Evolutionary conservation across 352 stramenopile species (phyloP).

Genomic region (Globisporangium iwayamae): DNA sequence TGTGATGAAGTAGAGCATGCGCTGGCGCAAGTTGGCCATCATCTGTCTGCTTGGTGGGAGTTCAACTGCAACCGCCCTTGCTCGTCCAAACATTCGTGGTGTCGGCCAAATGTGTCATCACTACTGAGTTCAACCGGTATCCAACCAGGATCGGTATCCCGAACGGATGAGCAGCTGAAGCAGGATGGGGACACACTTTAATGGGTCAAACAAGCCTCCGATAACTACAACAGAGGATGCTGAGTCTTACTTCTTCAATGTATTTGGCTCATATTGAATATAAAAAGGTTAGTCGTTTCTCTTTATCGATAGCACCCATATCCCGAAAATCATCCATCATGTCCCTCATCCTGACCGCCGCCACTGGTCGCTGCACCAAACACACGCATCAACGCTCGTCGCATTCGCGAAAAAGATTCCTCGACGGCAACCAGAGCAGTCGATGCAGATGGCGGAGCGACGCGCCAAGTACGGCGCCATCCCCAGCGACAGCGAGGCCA

Average conservation of each 20-base stretch:
- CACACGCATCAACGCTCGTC: background rate
- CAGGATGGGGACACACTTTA: background rate
- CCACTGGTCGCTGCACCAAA: conserved; percentile 6
- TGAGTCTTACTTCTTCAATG: background rate
- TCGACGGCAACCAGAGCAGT: conserved; percentile 6
- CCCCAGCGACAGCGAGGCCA: conserved; percentile 31
- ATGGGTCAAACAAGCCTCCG: background rate
- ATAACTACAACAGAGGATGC: background rate
- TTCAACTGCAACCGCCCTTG: background rate
- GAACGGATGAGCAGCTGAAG: background rate
- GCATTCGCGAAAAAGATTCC: conserved; percentile 16
- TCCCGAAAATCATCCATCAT: background rate
- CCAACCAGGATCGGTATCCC: conserved; percentile 2
- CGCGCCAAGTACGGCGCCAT: conserved; percentile 58
- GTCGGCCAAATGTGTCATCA: background rate
- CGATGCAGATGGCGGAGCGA: conserved; percentile 38
- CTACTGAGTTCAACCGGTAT: background rate
- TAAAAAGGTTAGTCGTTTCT: background rate
- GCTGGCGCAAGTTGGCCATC: conserved; percentile 10
- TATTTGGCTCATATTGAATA: background rate
- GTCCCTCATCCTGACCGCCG: background rate
- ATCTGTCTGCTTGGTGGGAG: background rate
- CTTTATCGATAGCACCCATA: background rate
- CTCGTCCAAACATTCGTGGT: background rate
- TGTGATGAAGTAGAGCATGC: conserved; percentile 63